phyloP scores from a whole-genome alignment of 371 early-diverging fungal genomes.

The Aphelidium insulamus region DNA sequence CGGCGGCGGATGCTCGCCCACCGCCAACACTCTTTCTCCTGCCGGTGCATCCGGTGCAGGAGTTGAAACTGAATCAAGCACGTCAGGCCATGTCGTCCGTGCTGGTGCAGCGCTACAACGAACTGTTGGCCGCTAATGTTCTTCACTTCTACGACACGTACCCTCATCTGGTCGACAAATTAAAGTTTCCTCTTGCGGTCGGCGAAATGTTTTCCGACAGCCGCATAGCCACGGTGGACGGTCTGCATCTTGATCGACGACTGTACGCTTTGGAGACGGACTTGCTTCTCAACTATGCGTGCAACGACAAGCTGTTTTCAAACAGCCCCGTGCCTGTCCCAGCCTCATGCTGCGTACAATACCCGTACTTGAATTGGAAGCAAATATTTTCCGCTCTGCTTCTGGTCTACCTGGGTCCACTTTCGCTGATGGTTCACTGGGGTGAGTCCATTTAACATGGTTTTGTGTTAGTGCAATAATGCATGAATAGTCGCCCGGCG shows the following conservation, averaged over 20 bases:
- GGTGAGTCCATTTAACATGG: conserved; percentile 5
- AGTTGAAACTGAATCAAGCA: too few relatives aligned
- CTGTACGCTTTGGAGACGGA: conserved; percentile 24
- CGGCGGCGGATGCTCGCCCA: too few relatives aligned
- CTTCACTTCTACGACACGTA: conserved; percentile 30
- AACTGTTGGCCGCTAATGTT: conserved; percentile 14
- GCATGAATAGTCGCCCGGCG: neutral
- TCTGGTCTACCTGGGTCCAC: conserved; percentile 16
- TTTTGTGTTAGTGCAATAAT: neutral
- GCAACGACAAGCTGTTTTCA: conserved; percentile 24
- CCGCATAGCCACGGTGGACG: conserved; percentile 28
- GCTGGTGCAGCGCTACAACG: conserved; percentile 14
- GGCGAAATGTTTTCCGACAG: conserved; percentile 31
- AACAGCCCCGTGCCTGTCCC: conserved; percentile 16
- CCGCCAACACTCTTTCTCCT: too few relatives aligned
- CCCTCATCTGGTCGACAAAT: conserved; percentile 8
- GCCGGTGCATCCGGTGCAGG: too few relatives aligned
- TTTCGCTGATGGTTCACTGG: conserved; percentile 11
- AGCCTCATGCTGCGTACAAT: conserved; percentile 34
- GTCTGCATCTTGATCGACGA: conserved; percentile 24
- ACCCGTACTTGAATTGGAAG: conserved; percentile 21
- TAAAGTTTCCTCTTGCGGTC: conserved; percentile 10
- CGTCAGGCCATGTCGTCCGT: too few relatives aligned
- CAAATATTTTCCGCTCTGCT: conserved; percentile 17
- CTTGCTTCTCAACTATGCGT: conserved; percentile 31